These are phyloP conservation scores for Taphrina betulina DNA, from an alignment of 1,139 yeast species.

Conservation along the genomic window DNA sequence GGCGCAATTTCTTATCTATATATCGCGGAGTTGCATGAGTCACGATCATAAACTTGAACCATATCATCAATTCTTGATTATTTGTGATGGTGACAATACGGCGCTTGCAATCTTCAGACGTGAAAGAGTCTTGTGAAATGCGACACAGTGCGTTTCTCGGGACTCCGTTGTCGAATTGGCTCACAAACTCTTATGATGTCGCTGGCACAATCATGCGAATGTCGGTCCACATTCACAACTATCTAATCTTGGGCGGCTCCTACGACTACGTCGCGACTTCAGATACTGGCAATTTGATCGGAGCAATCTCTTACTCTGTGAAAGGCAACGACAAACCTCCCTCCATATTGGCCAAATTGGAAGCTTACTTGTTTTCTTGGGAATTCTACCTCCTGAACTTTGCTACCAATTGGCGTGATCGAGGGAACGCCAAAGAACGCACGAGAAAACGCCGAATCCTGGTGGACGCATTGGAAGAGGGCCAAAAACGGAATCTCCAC, in stretches of 20 bases:
- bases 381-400: too few species aligned
- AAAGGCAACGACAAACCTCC: neutral
- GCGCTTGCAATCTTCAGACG: neutral
- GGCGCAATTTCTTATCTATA: too few species aligned
- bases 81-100: neutral
- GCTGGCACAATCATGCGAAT: neutral
- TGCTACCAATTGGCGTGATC: too few species aligned
- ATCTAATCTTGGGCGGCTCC: too few species aligned
- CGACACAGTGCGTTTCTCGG: neutral
- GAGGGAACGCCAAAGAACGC: too few species aligned
- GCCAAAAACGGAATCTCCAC: neutral
- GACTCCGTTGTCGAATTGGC: neutral
- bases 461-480: neutral
- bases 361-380: neutral
- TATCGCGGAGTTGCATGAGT: too few species aligned
- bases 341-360: neutral
- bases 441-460: too few species aligned
- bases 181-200: neutral
- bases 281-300: neutral
- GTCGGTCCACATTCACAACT: neutral
- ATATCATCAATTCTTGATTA: too few species aligned
- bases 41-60: too few species aligned
- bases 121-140: neutral
- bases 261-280: neutral
- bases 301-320: neutral